These are phyloP conservation scores for Pythium apleroticum DNA, from an alignment of 352 stramenopile genomes.

Conservation along the genomic window DNA sequence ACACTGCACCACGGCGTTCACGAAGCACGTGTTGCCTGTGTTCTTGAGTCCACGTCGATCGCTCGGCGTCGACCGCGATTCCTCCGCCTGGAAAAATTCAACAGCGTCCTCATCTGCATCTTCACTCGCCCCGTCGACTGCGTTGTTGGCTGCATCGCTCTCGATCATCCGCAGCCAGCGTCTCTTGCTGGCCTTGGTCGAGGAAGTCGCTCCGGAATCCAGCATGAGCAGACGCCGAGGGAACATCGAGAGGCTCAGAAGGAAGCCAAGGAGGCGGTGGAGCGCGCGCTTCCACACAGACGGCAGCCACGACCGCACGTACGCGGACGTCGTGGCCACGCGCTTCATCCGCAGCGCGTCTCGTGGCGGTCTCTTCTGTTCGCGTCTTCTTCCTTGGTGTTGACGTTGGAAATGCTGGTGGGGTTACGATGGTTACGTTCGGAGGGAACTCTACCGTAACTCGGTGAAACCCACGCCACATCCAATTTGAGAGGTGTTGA, in stretches of 20 bases:
- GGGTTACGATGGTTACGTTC: background rate
- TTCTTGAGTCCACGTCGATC: constrained; percentile 52
- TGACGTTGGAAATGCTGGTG: background rate
- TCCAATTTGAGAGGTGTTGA: constrained; percentile 17
- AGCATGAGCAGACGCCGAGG: constrained; percentile 22
- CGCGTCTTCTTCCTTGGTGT: background rate
- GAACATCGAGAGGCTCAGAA: constrained; percentile 27
- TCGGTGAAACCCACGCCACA: constrained; percentile 3
- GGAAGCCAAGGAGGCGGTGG: constrained; percentile 36
- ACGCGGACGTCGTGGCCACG: constrained; percentile 23
- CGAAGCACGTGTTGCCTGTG: constrained; percentile 74
- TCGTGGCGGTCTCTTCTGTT: background rate
- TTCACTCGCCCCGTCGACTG: background rate
- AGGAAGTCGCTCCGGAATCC: background rate
- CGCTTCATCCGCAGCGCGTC: constrained; percentile 15
- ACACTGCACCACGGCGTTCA: constrained; percentile 76
- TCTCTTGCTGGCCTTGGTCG: background rate
- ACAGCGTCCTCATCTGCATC: constrained; percentile 5
- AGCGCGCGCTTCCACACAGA: constrained; percentile 35
- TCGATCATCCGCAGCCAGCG: constrained; percentile 11
- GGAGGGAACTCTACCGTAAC: constrained; percentile 2
- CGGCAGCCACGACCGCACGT: constrained; percentile 32
- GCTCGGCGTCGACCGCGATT: background rate
- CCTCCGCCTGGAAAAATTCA: constrained; percentile 1
- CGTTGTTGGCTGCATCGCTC: background rate